Evolutionary conservation across 345 rosid genomes (phyloP), one percentile per base, ranked within the genome.

Genomic region (Eucalyptus erythrocorys): DNA sequence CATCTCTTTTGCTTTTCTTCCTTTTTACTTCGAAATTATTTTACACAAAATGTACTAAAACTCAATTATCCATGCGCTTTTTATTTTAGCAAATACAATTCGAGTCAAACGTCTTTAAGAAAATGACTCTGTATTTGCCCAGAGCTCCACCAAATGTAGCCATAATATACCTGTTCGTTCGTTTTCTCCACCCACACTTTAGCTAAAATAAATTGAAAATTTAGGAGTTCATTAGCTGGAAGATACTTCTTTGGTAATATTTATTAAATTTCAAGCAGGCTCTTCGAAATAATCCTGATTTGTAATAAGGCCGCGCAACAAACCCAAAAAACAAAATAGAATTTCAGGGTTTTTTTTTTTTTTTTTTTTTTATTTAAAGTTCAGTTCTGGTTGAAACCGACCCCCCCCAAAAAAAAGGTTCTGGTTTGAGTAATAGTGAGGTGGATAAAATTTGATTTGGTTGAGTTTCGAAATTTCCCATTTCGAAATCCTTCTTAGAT

Each of bases 331-430:
- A 32, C 3, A 13, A 11, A 27, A 30, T 4, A 6, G 8, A 30
- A 59, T 27, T 30, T n/a, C 34, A 30, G 7, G 4, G 0, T 6
- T 27, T 27, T 19, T 1, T 21, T 1, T 7, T 7, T 53, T 6
- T 4, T 15, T 4, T 12, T 59, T 59, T 26, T 27, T 59, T 11
- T 22, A 48, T 48, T 48, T 59, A 12, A 61, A 61, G 71, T 61
- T n/a, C 17, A 66, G 40, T 4, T 66, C 40, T 13, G 22, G 32
- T 14, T 16, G 11, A 32, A 2, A 17, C 22, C 55, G 55, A 17
- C 53, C n/a, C n/a, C n/a, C n/a, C n/a, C 19, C 50, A 5, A 51
- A 19, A 49, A 51, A 1, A 7, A 21, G 17, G 4, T 8, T 9
- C 6, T n/a, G 24, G 19, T 8, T 34, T 34, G 6, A 16, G 9